Evolutionary conservation across 495 filamentous ascomycete genomes (phyloP).

Genomic region (Mytilinidion resinicola): DNA sequence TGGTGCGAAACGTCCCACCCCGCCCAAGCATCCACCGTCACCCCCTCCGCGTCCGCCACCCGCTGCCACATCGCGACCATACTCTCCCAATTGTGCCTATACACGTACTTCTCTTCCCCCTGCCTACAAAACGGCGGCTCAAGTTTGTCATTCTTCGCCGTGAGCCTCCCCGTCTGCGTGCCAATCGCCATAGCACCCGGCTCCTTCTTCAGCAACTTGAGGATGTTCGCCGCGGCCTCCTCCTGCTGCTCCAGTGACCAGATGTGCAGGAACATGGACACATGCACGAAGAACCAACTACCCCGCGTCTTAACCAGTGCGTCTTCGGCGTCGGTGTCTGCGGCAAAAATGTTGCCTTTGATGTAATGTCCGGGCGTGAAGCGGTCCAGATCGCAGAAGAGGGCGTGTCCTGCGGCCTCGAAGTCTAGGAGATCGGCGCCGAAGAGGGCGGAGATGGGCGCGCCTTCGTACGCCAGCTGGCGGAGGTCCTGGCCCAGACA

Average conservation of each 20-base stretch:
- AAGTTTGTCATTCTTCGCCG: not conserved
- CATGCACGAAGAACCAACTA: not conserved
- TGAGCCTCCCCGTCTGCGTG: not conserved
- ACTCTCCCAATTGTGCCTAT: not conserved
- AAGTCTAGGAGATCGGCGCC: not conserved
- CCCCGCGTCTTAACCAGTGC: not conserved
- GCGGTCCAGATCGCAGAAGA: not conserved
- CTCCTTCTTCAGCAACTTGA: not conserved
- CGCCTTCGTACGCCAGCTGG: slow-evolving; percentile 3
- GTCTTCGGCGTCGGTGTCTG: not conserved
- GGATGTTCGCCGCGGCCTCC: not conserved
- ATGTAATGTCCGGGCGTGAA: not conserved
- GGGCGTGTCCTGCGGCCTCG: not conserved
- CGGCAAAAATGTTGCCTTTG: not conserved
- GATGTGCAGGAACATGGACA: not conserved
- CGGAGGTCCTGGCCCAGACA: slow-evolving; percentile 31
- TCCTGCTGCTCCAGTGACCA: not conserved
- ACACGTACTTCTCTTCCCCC: not conserved
- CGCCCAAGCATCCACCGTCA: not conserved
- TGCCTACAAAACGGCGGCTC: not conserved
- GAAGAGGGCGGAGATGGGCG: not conserved
- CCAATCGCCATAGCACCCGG: not conserved
- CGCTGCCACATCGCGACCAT: not conserved
- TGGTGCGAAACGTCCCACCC: not conserved
- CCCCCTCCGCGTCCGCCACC: not conserved